Conservation (phyloP, 176 grass and related monocot species). For the Avena eriantha region DNA sequence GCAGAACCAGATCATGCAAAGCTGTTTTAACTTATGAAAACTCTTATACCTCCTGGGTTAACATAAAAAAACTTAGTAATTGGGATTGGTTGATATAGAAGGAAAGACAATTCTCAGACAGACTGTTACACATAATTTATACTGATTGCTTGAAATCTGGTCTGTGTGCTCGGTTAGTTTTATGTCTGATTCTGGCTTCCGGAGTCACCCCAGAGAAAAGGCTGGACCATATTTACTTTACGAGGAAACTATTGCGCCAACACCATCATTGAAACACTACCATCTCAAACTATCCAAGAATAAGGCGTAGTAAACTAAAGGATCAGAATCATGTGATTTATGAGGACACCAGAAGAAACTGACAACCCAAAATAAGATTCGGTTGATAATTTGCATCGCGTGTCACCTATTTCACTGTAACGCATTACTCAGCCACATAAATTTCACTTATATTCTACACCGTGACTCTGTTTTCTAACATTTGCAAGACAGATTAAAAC, state of each 20-base stretch:
- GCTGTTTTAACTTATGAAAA: background rate
- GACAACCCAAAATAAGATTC: background rate
- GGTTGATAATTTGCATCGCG: background rate
- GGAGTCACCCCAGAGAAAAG: background rate
- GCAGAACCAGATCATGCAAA: background rate
- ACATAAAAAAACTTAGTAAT: constrained; percentile 4
- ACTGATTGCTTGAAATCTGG: background rate
- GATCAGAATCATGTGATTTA: background rate
- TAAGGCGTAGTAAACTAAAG: background rate
- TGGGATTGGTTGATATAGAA: background rate
- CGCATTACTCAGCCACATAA: background rate
- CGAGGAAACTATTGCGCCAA: background rate
- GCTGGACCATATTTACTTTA: background rate
- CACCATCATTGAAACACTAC: background rate
- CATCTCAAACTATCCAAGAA: background rate
- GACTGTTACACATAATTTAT: background rate
- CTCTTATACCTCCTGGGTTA: background rate
- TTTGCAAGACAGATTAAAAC: background rate
- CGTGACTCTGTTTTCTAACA: constrained; percentile 18
- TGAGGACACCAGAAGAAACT: background rate
- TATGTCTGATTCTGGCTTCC: background rate
- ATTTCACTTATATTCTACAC: background rate
- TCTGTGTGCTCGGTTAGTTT: background rate
- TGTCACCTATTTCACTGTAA: background rate
- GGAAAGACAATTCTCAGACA: background rate